phyloP scores from a whole-genome alignment of 768 basidiomycete genomes.

The Lactifluus rugatus region DNA sequence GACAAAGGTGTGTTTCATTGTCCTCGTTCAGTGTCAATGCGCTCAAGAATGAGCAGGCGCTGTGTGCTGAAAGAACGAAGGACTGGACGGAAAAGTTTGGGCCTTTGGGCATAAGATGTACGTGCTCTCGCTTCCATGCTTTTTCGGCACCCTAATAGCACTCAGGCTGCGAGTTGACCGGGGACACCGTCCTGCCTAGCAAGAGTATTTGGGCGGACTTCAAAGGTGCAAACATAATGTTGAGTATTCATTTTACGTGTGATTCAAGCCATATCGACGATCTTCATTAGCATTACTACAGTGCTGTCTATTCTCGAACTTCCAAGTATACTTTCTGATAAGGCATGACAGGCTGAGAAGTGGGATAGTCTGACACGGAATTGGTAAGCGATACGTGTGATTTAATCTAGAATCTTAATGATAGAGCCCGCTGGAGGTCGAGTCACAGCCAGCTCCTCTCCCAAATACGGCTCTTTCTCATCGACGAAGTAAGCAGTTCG shows the following conservation, averaged over 20 bases:
- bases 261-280: neutral
- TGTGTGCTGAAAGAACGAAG: slow-evolving; percentile 73
- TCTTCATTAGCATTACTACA: slow-evolving; percentile 55
- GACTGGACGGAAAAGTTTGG: slow-evolving; percentile 85
- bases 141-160: neutral
- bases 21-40: neutral
- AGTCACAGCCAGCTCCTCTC: slow-evolving; percentile 59
- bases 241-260: slow-evolving; percentile 20
- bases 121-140: slow-evolving; percentile 17
- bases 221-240: slow-evolving; percentile 74
- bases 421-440: slow-evolving; percentile 32
- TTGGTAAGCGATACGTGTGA: slow-evolving; percentile 40
- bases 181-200: slow-evolving; percentile 70
- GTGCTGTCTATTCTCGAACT: slow-evolving; percentile 30
- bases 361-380: slow-evolving; percentile 91
- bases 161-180: slow-evolving; percentile 82
- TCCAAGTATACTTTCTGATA: neutral
- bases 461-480: slow-evolving; percentile 69
- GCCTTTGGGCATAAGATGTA: slow-evolving; percentile 67
- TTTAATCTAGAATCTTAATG: neutral
- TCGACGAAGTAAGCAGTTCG: slow-evolving; percentile 64
- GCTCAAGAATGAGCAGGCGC: slow-evolving; percentile 42
- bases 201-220: slow-evolving; percentile 64
- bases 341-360: slow-evolving; percentile 70
- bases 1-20: slow-evolving; percentile 53